Percentiles rank a stretch among this genome's conserved stretches.
These are phyloP conservation scores for Russula virescens DNA, from an alignment of 768 basidiomycete genomes.

Conservation along the genomic window DNA sequence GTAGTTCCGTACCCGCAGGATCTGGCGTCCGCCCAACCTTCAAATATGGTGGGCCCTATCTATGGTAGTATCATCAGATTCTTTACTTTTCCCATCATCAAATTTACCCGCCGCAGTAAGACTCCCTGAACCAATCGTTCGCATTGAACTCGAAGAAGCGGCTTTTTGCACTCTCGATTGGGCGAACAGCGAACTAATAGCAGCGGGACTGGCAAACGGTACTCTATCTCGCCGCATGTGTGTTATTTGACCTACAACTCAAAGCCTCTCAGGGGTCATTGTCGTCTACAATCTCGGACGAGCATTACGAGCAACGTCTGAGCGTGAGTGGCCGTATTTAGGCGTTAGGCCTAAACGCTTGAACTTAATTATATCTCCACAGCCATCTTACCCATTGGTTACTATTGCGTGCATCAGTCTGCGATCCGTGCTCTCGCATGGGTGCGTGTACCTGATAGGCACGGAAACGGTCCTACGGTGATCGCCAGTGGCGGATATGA, in stretches of 20 bases:
- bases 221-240: background rate
- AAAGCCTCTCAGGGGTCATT: slow-evolving; percentile 40
- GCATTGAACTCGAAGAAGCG: slow-evolving; percentile 70
- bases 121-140: slow-evolving; percentile 57
- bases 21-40: slow-evolving; percentile 26
- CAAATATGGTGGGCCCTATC: slow-evolving; percentile 4
- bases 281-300: slow-evolving; percentile 50
- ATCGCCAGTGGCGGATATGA: slow-evolving; percentile 79
- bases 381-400: slow-evolving; percentile 61
- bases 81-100: background rate
- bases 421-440: slow-evolving; percentile 73
- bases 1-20: slow-evolving; percentile 74
- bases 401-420: slow-evolving; percentile 69
- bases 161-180: slow-evolving; percentile 82
- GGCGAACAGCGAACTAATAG: slow-evolving; percentile 79
- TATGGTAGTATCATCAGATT: slow-evolving; percentile 3
- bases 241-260: background rate
- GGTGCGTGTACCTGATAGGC: slow-evolving; percentile 60
- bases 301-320: slow-evolving; percentile 12
- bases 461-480: slow-evolving; percentile 57
- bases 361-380: background rate
- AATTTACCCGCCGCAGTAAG: slow-evolving; percentile 39
- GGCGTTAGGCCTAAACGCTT: background rate
- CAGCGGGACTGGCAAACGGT: slow-evolving; percentile 85
- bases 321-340: background rate